These are phyloP conservation scores for Hericium rajendrae DNA, from an alignment of 768 basidiomycete species.

Conservation along the genomic window DNA sequence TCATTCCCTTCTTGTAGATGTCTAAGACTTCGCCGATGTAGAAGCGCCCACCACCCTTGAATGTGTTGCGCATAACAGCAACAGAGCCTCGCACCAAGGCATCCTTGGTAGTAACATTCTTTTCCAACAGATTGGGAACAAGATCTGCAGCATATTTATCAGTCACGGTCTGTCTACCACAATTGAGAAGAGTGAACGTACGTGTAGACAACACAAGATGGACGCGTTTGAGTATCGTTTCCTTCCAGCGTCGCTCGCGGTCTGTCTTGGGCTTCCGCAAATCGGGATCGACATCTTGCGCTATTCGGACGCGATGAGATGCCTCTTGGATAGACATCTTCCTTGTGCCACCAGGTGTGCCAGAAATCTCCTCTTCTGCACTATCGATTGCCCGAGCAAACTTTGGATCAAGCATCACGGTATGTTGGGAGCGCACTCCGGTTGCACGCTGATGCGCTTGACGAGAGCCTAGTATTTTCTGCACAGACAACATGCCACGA, in stretches of 20 bases:
- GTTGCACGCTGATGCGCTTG: not conserved
- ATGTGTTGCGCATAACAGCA: not conserved
- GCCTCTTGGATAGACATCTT: not conserved
- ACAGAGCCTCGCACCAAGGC: not conserved
- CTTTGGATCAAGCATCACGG: not conserved
- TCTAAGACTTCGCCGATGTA: not conserved
- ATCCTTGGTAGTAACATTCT: not conserved
- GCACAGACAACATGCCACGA: not conserved
- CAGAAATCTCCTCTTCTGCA: not conserved
- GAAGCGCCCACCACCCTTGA: not conserved
- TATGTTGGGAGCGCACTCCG: not conserved
- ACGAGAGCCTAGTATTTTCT: not conserved
- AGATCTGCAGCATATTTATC: no score
- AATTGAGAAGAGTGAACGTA: not conserved
- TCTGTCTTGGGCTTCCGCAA: not conserved
- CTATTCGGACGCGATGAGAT: not conserved
- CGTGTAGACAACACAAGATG: not conserved
- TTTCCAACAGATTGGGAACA: not conserved
- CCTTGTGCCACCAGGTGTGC: not conserved
- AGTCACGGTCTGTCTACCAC: no score
- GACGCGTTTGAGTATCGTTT: not conserved
- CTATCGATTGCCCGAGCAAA: constrained; percentile 22
- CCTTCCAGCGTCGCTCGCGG: not conserved
- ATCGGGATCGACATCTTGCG: not conserved
- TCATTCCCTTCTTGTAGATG: not conserved